These are phyloP conservation scores for Spergularia bocconei DNA, from an alignment of 148 eudicot species.

Conservation along the genomic window DNA sequence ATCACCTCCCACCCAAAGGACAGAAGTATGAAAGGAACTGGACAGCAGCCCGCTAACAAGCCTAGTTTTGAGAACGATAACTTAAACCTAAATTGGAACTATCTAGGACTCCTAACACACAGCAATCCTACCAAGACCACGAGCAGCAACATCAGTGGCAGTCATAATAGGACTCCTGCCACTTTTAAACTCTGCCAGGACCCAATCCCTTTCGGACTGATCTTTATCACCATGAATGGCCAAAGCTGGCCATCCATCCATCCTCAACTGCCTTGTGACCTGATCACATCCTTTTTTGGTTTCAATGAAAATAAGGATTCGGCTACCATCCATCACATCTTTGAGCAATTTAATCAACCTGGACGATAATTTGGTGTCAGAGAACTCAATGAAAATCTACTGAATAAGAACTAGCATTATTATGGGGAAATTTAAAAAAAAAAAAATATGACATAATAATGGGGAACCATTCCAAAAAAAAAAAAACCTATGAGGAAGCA, in stretches of 20 bases:
- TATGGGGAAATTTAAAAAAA: no score
- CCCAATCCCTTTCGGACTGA: constrained; percentile 97
- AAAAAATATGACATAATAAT: no score
- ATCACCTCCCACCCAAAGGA: constrained; percentile 61
- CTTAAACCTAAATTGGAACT: constrained; percentile 33
- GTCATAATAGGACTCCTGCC: constrained; percentile 95
- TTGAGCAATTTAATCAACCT: constrained; percentile 85
- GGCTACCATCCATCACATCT: constrained; percentile 85
- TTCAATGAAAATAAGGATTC: constrained; percentile 83
- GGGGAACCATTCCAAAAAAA: no score
- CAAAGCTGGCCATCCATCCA: constrained; percentile 99
- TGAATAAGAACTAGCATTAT: no score
- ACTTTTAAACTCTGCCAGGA: constrained; percentile 91
- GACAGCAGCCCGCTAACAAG: constrained; percentile 89
- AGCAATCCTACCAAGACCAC: constrained; percentile 99
- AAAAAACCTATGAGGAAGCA: not conserved
- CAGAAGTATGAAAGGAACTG: constrained; percentile 51
- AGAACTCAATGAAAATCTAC: not conserved
- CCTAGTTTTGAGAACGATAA: constrained; percentile 27
- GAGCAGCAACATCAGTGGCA: constrained; percentile 99
- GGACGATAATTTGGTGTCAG: constrained; percentile 22
- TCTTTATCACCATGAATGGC: constrained; percentile 99
- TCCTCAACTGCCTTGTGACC: constrained; percentile 87
- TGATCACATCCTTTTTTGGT: constrained; percentile 99
- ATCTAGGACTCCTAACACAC: constrained; percentile 48